These are phyloP conservation scores for Sergeia podlipaevii DNA, from an alignment of 208 protist species.

Conservation along the genomic window DNA sequence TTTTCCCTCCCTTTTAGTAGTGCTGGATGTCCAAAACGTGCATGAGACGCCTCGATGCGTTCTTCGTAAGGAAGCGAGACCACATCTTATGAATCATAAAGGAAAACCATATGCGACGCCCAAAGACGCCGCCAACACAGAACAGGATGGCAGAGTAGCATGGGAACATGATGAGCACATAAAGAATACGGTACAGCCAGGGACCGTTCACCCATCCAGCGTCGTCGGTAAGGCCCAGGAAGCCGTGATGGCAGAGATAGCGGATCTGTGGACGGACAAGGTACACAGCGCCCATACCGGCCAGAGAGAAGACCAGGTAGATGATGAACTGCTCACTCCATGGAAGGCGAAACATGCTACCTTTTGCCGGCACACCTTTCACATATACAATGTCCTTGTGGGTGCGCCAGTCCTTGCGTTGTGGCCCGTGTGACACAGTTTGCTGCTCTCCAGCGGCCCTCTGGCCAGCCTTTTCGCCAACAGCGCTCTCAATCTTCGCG, in stretches of 20 bases:
- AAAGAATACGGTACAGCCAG: constrained; percentile 81
- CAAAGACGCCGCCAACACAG: constrained; percentile 67
- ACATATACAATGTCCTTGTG: constrained; percentile 77
- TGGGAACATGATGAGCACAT: constrained; percentile 80
- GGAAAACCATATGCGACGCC: constrained; percentile 82
- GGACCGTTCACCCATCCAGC: constrained; percentile 71
- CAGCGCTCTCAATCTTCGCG: constrained; percentile 23
- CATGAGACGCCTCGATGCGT: constrained; percentile 33
- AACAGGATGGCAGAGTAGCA: constrained; percentile 78
- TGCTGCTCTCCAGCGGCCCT: constrained; percentile 15
- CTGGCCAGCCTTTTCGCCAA: constrained; percentile 13
- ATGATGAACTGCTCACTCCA: constrained; percentile 75
- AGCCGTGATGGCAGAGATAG: constrained; percentile 63
- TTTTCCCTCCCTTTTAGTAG: constrained; percentile 35
- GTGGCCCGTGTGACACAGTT: constrained; percentile 18
- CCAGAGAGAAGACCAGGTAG: constrained; percentile 77
- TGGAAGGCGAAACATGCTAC: constrained; percentile 73
- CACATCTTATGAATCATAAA: constrained; percentile 92
- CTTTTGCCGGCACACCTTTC: constrained; percentile 74
- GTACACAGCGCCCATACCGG: constrained; percentile 58
- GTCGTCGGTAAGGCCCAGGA: constrained; percentile 71
- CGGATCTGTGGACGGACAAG: constrained; percentile 73
- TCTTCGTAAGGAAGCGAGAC: constrained; percentile 70
- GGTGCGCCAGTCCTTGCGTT: constrained; percentile 78
- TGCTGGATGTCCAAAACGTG: constrained; percentile 77